Percentiles rank a stretch among this genome's conserved stretches.
These are phyloP conservation scores for Rhodotorula sp. DNA, from an alignment of 1,284 basidiomycete species.

Conservation along the genomic window DNA sequence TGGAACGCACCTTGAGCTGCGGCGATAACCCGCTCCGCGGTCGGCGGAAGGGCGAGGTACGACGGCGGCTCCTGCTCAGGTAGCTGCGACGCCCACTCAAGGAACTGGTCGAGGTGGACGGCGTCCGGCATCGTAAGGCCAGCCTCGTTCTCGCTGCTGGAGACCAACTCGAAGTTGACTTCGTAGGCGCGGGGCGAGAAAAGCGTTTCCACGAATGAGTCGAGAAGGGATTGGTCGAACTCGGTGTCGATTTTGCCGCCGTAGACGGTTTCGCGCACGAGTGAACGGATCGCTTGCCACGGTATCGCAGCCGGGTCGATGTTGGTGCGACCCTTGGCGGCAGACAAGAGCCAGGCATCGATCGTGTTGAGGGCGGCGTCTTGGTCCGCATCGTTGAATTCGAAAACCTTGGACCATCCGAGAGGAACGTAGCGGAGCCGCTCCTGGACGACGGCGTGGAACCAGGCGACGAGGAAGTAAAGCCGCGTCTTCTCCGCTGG, in stretches of 20 bases:
- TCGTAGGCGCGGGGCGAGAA: slow-evolving; percentile 87
- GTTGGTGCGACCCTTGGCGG: slow-evolving; percentile 83
- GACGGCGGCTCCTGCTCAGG: slow-evolving; percentile 66
- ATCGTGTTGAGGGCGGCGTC: slow-evolving; percentile 87
- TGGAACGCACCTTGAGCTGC: slow-evolving; percentile 71
- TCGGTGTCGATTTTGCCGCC: slow-evolving; percentile 85
- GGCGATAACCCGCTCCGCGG: slow-evolving; percentile 86
- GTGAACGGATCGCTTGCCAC: slow-evolving; percentile 83
- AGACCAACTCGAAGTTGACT: slow-evolving; percentile 80
- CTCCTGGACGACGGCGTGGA: slow-evolving; percentile 94
- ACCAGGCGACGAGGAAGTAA: slow-evolving; percentile 89
- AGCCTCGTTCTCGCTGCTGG: slow-evolving; percentile 52
- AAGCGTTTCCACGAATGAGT: slow-evolving; percentile 83
- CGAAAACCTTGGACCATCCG: slow-evolving; percentile 92
- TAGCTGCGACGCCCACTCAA: slow-evolving; percentile 78
- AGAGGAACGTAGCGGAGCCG: slow-evolving; percentile 89
- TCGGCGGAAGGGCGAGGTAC: slow-evolving; percentile 86
- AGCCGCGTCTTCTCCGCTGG: slow-evolving; percentile 86
- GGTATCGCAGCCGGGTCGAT: slow-evolving; percentile 86
- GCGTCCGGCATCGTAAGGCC: slow-evolving; percentile 77
- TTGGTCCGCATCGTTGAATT: slow-evolving; percentile 97
- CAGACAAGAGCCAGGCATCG: slow-evolving; percentile 76
- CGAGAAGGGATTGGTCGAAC: slow-evolving; percentile 85
- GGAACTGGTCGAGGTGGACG: slow-evolving; percentile 82
- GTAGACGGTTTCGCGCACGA: slow-evolving; percentile 92